These are phyloP conservation scores for Phenoliferia sp. DNA, from an alignment of 1,284 basidiomycete genomes.

Conservation along the genomic window DNA sequence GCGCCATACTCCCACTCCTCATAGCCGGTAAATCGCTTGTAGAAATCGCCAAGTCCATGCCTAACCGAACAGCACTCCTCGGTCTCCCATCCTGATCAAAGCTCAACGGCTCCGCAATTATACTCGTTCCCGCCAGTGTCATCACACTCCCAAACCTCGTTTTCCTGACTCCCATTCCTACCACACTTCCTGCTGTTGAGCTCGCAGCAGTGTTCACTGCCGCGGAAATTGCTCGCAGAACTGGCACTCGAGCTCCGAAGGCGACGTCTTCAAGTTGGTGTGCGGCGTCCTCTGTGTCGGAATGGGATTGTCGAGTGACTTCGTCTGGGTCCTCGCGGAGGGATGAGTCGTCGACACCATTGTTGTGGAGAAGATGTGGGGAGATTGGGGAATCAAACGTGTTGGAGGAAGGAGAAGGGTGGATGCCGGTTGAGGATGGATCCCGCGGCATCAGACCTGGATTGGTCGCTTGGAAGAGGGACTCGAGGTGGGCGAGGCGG, in stretches of 20 bases:
- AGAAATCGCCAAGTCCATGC: constrained; percentile 28
- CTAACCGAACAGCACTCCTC: constrained; percentile 26
- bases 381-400: background rate
- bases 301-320: background rate
- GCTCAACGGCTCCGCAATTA: constrained; percentile 23
- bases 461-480: constrained; percentile 13
- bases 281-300: constrained; percentile 29
- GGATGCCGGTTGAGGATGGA: background rate
- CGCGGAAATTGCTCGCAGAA: constrained; percentile 21
- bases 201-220: constrained; percentile 6
- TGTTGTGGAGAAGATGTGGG: background rate
- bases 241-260: constrained; percentile 25
- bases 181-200: background rate
- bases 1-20: constrained; percentile 20
- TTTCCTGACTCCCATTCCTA: background rate
- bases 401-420: background rate
- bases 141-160: constrained; percentile 21
- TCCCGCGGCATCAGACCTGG: background rate
- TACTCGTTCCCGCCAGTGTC: constrained; percentile 26
- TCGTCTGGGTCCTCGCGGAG: background rate
- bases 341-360: background rate
- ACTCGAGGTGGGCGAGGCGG: constrained; percentile 25
- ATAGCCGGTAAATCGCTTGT: constrained; percentile 19
- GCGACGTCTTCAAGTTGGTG: constrained; percentile 27
- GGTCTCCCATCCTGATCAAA: constrained; percentile 30